Percentiles rank a stretch among this genome's conserved stretches.
These are phyloP conservation scores for Pichia exigua DNA, from an alignment of 805 yeast species.

Conservation along the genomic window DNA sequence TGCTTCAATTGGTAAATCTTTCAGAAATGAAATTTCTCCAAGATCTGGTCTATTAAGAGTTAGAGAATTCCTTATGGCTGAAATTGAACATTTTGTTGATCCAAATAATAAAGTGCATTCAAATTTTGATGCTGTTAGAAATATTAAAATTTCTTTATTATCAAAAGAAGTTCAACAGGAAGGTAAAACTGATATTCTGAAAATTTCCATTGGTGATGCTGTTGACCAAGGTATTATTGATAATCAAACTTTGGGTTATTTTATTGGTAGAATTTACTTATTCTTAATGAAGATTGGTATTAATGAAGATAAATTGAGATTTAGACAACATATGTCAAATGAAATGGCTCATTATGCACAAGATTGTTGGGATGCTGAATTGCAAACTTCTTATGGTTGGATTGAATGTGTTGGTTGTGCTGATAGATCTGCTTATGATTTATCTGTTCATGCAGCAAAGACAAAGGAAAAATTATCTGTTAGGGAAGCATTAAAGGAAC, in stretches of 20 bases:
- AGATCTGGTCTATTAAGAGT: constrained; percentile 96
- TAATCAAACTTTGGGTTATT: constrained; percentile 95
- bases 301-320: constrained; percentile 73
- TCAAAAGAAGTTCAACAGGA: constrained; percentile 83
- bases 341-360: constrained; percentile 99
- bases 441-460: constrained; percentile 89
- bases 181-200: constrained; percentile 66
- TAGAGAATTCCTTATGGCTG: constrained; percentile 98
- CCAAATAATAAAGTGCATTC: constrained; percentile 81
- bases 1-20: constrained; percentile 96
- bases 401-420: constrained; percentile 99
- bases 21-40: constrained; percentile 98
- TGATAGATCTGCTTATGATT: constrained; percentile 96
- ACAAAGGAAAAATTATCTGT: constrained; percentile 94
- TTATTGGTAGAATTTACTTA: constrained; percentile 83
- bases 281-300: constrained; percentile 88
- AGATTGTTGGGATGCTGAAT: constrained; percentile 99
- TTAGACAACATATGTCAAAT: constrained; percentile 97
- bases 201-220: constrained; percentile 80
- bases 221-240: constrained; percentile 84
- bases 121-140: constrained; percentile 67
- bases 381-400: constrained; percentile 96
- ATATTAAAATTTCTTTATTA: constrained; percentile 66
- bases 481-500: constrained; percentile 81
- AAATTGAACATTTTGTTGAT: constrained; percentile 97